Conservation (phyloP, 2,329 filamentous ascomycete genomes). For the Botrytis deweyae region DNA sequence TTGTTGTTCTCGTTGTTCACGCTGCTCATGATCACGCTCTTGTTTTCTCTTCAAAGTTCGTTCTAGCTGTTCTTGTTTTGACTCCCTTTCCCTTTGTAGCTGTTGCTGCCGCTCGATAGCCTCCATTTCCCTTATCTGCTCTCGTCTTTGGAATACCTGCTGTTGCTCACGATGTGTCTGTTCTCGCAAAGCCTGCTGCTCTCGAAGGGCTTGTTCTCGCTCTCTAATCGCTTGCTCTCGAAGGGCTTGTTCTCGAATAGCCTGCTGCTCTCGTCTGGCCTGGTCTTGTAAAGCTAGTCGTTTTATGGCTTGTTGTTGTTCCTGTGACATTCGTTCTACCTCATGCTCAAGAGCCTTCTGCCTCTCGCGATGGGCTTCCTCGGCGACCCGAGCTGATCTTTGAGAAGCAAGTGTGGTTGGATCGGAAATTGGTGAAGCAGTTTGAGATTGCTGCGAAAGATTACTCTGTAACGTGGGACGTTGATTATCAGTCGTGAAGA, state of each 20-base stretch:
- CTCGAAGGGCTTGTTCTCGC: slow-evolving; percentile 8
- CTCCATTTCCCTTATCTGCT: slow-evolving; percentile 13
- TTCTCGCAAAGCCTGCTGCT: neutral
- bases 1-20: slow-evolving; percentile 20
- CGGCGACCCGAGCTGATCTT: slow-evolving; percentile 8
- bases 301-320: slow-evolving; percentile 20
- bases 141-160: neutral
- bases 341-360: slow-evolving; percentile 12
- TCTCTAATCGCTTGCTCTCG: neutral
- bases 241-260: slow-evolving; percentile 6
- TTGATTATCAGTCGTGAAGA: slow-evolving; percentile 33
- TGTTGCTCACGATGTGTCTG: slow-evolving; percentile 4
- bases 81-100: slow-evolving; percentile 9
- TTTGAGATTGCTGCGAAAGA: slow-evolving; percentile 14
- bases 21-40: slow-evolving; percentile 21
- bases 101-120: neutral
- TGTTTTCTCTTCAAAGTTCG: slow-evolving; percentile 22
- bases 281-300: slow-evolving; percentile 21
- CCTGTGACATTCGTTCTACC: slow-evolving; percentile 6
- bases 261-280: slow-evolving; percentile 1
- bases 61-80: slow-evolving; percentile 7
- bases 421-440: slow-evolving; percentile 12
- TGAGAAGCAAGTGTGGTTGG: neutral
- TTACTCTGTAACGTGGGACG: slow-evolving; percentile 30
- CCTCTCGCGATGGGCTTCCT: slow-evolving; percentile 7